Base-by-base conservation (phyloP, 192 early-diverging fungal species). In the Gryganskiella cystojenkinii region DNA sequence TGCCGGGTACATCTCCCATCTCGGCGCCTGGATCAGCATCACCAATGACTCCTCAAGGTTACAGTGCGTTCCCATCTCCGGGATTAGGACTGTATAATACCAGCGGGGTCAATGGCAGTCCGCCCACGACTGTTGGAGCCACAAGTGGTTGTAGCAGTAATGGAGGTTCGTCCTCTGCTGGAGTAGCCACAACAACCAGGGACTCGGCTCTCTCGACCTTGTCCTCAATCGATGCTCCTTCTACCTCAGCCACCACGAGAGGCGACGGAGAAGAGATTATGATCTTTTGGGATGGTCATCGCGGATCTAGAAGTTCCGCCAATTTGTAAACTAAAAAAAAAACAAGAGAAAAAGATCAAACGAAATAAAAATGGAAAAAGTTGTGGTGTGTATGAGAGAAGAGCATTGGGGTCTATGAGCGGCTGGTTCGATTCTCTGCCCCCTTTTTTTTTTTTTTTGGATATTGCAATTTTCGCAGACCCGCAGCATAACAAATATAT, bases 231-330 rank as follows among this genome's bases (percentile, higher is more conserved):
- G 73, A 68, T 34, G 28, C 61, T 25, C 60, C 65, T n/a, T 78
- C 65, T 3, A 57, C 56, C n/a, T n/a, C n/a, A n/a, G n/a, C n/a
- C 2, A 58, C 35, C 5, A 75, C 71, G 6, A 55, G 71, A 20
- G 61, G 60, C 0, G 71, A 73, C 22, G 74, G 74, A 1, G 74
- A 78, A 24, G 74, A 69, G 43, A 78, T 78, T 28, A 78, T 69
- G 74, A 68, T 78, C 28, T 78, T 69, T 47, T 78, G 74, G 74
- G 67, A 78, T 50, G 74, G 74, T 7, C 59, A 62, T 37, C 65
- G 65, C 1, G 46, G 49, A 34, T 76, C 73, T 3, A 57, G 56
- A 49, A 33, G 31, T 2, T 68, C 74, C 5, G 5, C 37, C 37
- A 40, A 5, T 13, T 9, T 40, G 37, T 13, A 40, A 40, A n/a